Base-by-base conservation (phyloP, 2,329 filamentous ascomycete genomes). In the Mycosphaerelloides madeirae region DNA sequence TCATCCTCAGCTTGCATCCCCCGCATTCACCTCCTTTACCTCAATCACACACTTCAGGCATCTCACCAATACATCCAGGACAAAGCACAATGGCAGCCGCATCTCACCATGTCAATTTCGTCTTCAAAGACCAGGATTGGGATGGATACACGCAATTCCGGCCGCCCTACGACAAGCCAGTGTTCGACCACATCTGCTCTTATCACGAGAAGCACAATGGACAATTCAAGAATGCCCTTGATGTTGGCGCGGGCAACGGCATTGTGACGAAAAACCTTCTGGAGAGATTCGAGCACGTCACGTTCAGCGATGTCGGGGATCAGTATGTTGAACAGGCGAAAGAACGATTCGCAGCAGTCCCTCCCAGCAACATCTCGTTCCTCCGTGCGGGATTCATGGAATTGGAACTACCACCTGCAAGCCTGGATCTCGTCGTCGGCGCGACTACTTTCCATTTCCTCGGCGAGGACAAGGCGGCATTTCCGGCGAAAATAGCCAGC, bases 211-310 rank as follows among this genome's bases (percentile, higher is more conserved):
- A 12, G 12, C 36, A 43, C 13, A 13, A 18, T 8, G 44, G 40
- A 12, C 20, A 15, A 19, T 48, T 34, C 22, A 15, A 39, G 3
- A 8, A 15, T n/a, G 44, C 29, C 6, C 16, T 48, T 8, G 44
- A 43, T 25, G 39, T 48, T 12, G 44, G 44, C 9, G 44, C 34
- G 2, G 44, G 44, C 28, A 29, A 33, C 3, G 44, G 44, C 6
- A 39, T 48, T 29, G 40, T 43, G 4, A 43, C 22, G n/a, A 25
- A 16, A 25, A 29, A 43, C 20, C 33, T 48, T 12, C 16, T 43
- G 19, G 19, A 31, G 9, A 38, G 20, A 25, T 48, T 43, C 44
- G 25, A 33, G 7, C 44, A 41, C 36, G 32, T 46, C n/a, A 42
- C 39, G 8, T 16, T 46, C 15, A 43, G 25, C 8, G 44, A 48